These are phyloP conservation scores for Citeromyces siamensis DNA, from an alignment of 1,139 yeast genomes.

Conservation along the genomic window DNA sequence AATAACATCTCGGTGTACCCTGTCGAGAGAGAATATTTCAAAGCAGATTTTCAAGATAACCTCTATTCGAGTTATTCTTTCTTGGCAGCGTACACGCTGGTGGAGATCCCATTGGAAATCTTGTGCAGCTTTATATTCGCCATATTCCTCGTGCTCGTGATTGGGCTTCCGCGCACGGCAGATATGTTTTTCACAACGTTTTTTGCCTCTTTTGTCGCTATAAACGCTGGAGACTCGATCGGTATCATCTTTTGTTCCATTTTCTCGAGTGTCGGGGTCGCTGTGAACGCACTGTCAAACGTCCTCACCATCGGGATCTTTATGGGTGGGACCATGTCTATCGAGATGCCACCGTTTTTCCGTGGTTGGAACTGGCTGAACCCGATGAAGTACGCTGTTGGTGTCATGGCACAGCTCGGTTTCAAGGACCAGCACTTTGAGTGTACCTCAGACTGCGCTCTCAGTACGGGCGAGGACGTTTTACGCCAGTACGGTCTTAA, in stretches of 20 bases:
- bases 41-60: constrained; percentile 59
- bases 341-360: constrained; percentile 54
- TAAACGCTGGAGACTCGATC: constrained; percentile 62
- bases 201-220: constrained; percentile 35
- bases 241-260: constrained; percentile 59
- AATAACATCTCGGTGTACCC: constrained; percentile 64
- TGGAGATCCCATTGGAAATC: constrained; percentile 57
- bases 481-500: constrained; percentile 27
- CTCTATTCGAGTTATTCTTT: constrained; percentile 55
- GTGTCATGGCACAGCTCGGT: constrained; percentile 31
- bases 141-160: constrained; percentile 44
- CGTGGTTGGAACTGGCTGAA: constrained; percentile 53
- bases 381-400: constrained; percentile 55
- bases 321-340: constrained; percentile 72
- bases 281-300: constrained; percentile 49
- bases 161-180: constrained; percentile 56
- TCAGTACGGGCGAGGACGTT: constrained; percentile 32
- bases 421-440: constrained; percentile 24
- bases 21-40: constrained; percentile 51
- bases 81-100: constrained; percentile 40
- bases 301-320: constrained; percentile 49
- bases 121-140: constrained; percentile 42
- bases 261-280: constrained; percentile 58
- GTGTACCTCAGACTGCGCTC: constrained; percentile 29
- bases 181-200: constrained; percentile 53